Percentiles rank a stretch among this genome's conserved stretches.
These are phyloP conservation scores for Knufia petricola DNA, from an alignment of 2,329 filamentous ascomycete species.

Conservation along the genomic window DNA sequence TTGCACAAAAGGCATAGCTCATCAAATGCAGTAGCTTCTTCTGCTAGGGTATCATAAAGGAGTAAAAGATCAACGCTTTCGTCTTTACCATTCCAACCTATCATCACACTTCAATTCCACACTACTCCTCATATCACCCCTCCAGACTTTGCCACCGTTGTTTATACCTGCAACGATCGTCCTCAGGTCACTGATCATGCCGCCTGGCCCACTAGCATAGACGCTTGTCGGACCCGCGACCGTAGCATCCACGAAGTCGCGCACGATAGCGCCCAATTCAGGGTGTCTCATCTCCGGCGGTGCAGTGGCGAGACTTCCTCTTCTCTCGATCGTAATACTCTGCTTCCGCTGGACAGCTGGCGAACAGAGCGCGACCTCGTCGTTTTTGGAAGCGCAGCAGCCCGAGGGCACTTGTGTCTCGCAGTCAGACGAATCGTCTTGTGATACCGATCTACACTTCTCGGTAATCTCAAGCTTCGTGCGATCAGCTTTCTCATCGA, in stretches of 20 bases:
- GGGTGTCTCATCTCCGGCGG: slow-evolving; percentile 33
- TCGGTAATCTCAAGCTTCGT: slow-evolving; percentile 6
- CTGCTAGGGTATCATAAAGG: not conserved
- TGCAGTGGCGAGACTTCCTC: slow-evolving; percentile 23
- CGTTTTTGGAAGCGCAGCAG: slow-evolving; percentile 1
- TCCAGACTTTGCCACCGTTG: slow-evolving; percentile 46
- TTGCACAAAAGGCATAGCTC: no score
- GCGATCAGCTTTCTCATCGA: slow-evolving; percentile 22
- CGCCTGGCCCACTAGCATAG: slow-evolving; percentile 51
- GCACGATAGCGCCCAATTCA: slow-evolving; percentile 39
- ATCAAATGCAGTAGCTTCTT: no score
- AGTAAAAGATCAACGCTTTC: not conserved
- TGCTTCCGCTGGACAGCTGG: slow-evolving; percentile 11
- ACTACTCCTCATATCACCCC: slow-evolving; percentile 46
- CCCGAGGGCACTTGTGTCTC: not conserved
- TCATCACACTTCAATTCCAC: slow-evolving; percentile 52
- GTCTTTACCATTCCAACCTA: slow-evolving; percentile 36
- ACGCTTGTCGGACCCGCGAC: slow-evolving; percentile 44
- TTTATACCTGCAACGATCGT: slow-evolving; percentile 46
- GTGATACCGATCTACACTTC: slow-evolving; percentile 15
- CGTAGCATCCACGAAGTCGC: slow-evolving; percentile 41
- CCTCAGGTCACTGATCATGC: slow-evolving; percentile 51
- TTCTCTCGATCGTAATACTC: slow-evolving; percentile 17
- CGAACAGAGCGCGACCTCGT: slow-evolving; percentile 18
- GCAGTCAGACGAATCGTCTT: slow-evolving; percentile 1